Evolutionary conservation across 495 filamentous ascomycete genomes (phyloP).

Genomic region (Penicillium subrubescens): DNA sequence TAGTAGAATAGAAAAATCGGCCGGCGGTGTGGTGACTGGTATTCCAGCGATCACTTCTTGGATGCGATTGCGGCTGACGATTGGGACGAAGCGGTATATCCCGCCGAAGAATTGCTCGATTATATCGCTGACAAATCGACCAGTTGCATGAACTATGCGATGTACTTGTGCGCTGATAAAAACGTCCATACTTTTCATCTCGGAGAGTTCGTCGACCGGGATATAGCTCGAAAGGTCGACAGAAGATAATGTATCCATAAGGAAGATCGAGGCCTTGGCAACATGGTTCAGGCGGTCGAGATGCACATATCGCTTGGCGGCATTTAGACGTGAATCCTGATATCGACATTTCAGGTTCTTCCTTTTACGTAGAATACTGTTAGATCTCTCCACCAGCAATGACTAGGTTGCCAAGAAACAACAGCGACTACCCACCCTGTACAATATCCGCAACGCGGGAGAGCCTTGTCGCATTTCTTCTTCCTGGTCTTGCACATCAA

Average conservation of each 20-base stretch:
- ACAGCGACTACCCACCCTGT: background rate
- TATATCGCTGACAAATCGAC: background rate
- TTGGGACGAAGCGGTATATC: constrained; percentile 1
- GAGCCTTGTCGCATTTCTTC: background rate
- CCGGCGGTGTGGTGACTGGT: background rate
- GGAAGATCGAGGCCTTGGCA: background rate
- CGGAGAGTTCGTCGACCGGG: background rate
- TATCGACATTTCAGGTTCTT: background rate
- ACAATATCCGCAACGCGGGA: background rate
- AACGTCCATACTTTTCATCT: background rate
- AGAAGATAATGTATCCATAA: background rate
- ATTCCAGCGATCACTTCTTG: background rate
- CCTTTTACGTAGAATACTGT: background rate
- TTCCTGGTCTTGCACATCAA: background rate
- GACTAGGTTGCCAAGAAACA: background rate
- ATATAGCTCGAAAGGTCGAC: constrained; percentile 5
- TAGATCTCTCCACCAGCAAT: background rate
- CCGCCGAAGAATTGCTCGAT: constrained; percentile 5
- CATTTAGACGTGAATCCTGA: background rate
- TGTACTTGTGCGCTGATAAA: background rate
- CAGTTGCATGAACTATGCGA: constrained; percentile 3
- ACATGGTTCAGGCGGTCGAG: background rate
- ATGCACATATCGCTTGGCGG: background rate
- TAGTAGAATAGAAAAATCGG: constrained; percentile 4
- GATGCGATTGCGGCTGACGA: constrained; percentile 3